Percentiles rank a stretch among this genome's conserved stretches.
phyloP scores from a whole-genome alignment of 176 grass and related monocot genomes.

The Carex littledalei region DNA sequence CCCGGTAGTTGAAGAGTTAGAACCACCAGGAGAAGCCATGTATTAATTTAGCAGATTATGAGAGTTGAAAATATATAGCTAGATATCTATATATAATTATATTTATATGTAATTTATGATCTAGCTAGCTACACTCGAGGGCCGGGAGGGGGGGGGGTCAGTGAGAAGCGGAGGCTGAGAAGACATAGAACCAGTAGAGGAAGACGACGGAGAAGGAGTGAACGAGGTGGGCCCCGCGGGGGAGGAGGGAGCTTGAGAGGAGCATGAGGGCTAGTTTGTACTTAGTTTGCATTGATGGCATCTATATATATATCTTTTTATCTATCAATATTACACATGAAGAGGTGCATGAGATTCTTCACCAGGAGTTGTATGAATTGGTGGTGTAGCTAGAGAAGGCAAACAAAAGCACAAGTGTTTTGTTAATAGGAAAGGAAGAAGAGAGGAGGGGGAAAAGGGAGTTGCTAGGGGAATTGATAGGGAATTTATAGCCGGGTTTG shows the following conservation, averaged over 20 bases:
- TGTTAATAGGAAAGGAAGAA: conserved; percentile 18
- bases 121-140: not conserved
- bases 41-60: too few relatives aligned
- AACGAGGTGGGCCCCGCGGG: conserved; percentile 69
- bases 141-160: not conserved
- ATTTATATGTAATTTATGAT: not conserved
- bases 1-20: conserved; percentile 1
- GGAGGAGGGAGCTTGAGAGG: conserved; percentile 45
- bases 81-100: not conserved
- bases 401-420: not conserved
- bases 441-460: conserved; percentile 51
- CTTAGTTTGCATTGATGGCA: conserved; percentile 55
- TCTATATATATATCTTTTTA: conserved; percentile 19
- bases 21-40: conserved; percentile 28
- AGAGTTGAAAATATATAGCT: conserved; percentile 4
- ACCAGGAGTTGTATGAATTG: too few relatives aligned
- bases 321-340: not conserved
- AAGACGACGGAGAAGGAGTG: conserved; percentile 89
- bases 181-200: conserved; percentile 95
- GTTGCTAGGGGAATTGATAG: conserved; percentile 36
- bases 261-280: conserved; percentile 45
- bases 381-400: not conserved
- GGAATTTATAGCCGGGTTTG: conserved; percentile 54
- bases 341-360: not conserved
- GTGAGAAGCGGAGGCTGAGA: conserved; percentile 35